Conservation (phyloP, 768 basidiomycete genomes). For the Baorangia bicolor region DNA sequence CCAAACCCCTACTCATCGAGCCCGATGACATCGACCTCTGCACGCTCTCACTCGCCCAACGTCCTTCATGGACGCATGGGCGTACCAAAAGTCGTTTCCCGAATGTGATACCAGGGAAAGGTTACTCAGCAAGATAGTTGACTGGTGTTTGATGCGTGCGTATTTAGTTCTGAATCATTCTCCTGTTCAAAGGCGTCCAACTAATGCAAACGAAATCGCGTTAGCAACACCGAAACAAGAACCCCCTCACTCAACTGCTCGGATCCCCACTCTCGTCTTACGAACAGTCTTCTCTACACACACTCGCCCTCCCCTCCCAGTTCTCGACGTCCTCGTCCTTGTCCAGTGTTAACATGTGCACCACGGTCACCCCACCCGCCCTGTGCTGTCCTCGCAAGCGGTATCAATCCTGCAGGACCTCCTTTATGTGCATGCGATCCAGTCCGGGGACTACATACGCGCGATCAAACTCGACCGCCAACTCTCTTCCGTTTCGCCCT, state of each 20-base stretch:
- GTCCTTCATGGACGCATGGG: constrained; percentile 72
- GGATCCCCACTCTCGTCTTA: constrained; percentile 62
- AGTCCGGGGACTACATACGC: constrained; percentile 65
- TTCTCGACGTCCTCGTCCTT: constrained; percentile 33
- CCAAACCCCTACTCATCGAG: constrained; percentile 67
- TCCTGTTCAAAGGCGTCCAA: background rate
- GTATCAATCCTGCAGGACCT: constrained; percentile 70
- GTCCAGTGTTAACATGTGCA: constrained; percentile 1
- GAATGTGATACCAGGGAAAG: constrained; percentile 56
- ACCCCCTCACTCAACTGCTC: constrained; percentile 61
- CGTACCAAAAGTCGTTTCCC: constrained; percentile 67
- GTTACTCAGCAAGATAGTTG: constrained; percentile 57
- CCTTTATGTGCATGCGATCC: constrained; percentile 74
- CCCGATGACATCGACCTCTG: constrained; percentile 71
- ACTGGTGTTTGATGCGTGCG: constrained; percentile 72
- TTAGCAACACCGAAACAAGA: constrained; percentile 58
- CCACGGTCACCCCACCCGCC: background rate
- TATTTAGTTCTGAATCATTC: constrained; percentile 13
- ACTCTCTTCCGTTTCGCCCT: constrained; percentile 47
- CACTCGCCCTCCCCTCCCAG: constrained; percentile 54
- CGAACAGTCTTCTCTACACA: constrained; percentile 59
- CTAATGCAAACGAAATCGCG: background rate
- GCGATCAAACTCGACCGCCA: constrained; percentile 75
- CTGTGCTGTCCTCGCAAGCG: constrained; percentile 42
- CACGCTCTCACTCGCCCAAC: constrained; percentile 61